Evolutionary conservation across 345 rosid genomes (phyloP), one percentile per base, ranked within the genome.

Genomic region (Lepidium didymum): DNA sequence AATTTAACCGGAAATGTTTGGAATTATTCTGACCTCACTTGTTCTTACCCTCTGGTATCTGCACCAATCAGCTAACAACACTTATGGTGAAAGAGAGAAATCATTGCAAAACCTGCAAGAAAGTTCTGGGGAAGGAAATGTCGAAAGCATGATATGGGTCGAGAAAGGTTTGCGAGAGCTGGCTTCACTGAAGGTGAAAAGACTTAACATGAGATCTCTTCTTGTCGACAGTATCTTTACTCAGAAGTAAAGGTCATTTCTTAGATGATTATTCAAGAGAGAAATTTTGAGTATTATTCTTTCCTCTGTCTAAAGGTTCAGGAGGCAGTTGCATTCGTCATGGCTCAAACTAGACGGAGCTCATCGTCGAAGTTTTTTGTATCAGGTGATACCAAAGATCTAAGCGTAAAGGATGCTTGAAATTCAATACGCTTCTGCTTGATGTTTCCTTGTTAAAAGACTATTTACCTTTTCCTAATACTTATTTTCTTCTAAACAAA

Each of bases 111-210:
- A 72, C 18, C 69, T 68, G 47, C 77, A 60, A 56, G 87, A 80
- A 54, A 71, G 62, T 60, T 81, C 86, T 14, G 88, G 83, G 49
- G 98, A 84, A 35, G 81, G 92, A 57, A 85, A 70, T 66, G 47
- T 90, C 1, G 98, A 93, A 69, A 88, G 87, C 85, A 82, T 90
- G 94, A 77, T 93, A 67, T 54, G 79, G 65, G 97, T 83, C 1
- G 98, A 93, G 87, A 86, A 80, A 80, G 97, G 98, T 77, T 73
- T 93, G 78, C 79, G 85, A 34, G 97, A 93, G 84, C 73, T 86
- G 68, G 90, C 89, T 75, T 75, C 86, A 45, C 65, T 92, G 10
- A 92, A 90, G 98, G 98, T 89, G 41, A 69, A 8, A 38, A 19
- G 31, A 1, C 23, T 71, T 27, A 68, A 57, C 64, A 62, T 74